phyloP scores from a whole-genome alignment of 164 flowering plant genomes.

The Chloranthus sessilifolius region DNA sequence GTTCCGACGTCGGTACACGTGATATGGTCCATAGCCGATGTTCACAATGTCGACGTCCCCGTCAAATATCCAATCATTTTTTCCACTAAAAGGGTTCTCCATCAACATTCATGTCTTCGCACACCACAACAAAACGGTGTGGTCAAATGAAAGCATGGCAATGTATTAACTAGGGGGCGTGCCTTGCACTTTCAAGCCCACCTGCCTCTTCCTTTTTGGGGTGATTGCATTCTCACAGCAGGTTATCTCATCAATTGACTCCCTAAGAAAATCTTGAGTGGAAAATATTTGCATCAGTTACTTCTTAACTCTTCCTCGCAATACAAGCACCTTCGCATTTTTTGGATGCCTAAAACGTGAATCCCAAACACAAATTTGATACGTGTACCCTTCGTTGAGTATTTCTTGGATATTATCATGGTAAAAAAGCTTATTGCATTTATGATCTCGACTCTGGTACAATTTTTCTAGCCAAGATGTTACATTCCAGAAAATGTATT shows the following conservation, averaged over 20 bases:
- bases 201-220: conserved; percentile 2
- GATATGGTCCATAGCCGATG: no score
- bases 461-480: neutral
- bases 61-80: neutral
- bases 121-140: conserved; percentile 7
- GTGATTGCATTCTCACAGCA: neutral
- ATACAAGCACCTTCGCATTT: no score
- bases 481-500: neutral
- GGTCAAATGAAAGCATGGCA: neutral
- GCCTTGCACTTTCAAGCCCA: conserved; percentile 1
- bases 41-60: no score
- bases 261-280: no score
- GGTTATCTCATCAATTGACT: neutral
- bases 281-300: no score
- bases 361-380: neutral
- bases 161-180: neutral
- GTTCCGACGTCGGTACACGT: no score
- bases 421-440: neutral
- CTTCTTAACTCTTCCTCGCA: no score
- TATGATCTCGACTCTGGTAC: neutral
- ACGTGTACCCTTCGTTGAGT: neutral
- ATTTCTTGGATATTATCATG: neutral
- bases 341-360: neutral
- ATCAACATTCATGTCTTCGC: neutral
- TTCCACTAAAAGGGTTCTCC: neutral